Conservation (phyloP, 2,329 filamentous ascomycete species). For the Dothiorella sarmentorum region DNA sequence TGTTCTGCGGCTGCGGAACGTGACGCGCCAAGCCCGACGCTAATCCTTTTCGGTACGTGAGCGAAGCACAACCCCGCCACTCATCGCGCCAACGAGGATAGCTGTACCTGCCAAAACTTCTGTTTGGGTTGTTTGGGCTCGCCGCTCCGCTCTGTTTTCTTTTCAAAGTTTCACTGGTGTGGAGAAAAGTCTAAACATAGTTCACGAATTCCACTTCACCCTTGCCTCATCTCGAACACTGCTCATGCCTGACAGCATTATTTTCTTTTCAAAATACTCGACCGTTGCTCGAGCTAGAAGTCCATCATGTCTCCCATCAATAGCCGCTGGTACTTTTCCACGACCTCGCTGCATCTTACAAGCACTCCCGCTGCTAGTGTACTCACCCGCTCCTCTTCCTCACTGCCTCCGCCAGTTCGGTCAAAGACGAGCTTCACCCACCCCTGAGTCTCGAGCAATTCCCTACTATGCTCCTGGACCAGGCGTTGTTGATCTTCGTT, state of each 20-base stretch:
- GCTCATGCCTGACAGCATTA: too few species aligned
- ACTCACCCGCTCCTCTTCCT: constrained; percentile 70
- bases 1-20: constrained; percentile 8
- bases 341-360: constrained; percentile 73
- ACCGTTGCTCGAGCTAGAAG: not conserved
- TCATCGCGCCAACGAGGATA: too few species aligned
- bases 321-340: constrained; percentile 74
- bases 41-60: not conserved
- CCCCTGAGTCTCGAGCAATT: constrained; percentile 80
- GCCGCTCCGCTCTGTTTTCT: too few species aligned
- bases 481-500: constrained; percentile 71
- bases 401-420: constrained; percentile 39
- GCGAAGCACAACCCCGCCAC: not conserved
- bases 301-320: constrained; percentile 66
- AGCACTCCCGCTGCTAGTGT: constrained; percentile 74
- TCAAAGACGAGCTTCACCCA: constrained; percentile 81
- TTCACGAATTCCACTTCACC: too few species aligned
- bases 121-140: too few species aligned
- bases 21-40: constrained; percentile 15
- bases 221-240: too few species aligned
- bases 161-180: too few species aligned
- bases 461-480: constrained; percentile 68
- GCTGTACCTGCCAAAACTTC: too few species aligned
- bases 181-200: too few species aligned
- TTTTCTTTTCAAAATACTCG: too few species aligned